A percentile compares a stretch with the other conserved stretches of the same genome.
Conservation (phyloP, 2,329 filamentous ascomycete species). For the Scolecobasidium constrictum region DNA sequence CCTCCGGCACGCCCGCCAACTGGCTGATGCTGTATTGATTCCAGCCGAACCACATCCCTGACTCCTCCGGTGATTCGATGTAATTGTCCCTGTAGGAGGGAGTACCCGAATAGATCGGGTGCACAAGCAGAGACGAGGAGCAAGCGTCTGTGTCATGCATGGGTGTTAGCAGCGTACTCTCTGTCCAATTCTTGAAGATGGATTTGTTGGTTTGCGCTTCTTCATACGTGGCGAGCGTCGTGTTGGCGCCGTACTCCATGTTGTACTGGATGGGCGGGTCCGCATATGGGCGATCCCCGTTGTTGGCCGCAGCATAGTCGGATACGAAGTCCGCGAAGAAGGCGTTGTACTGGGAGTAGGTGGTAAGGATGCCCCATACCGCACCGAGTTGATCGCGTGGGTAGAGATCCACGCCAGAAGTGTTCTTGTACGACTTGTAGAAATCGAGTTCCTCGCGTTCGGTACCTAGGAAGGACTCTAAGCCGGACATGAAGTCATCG, state of each 20-base stretch:
- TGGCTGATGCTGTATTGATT: slow-evolving; percentile 1
- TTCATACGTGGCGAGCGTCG: neutral
- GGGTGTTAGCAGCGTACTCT: neutral
- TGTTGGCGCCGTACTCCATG: neutral
- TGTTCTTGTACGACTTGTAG: slow-evolving; percentile 1
- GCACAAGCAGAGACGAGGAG: neutral
- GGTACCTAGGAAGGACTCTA: neutral
- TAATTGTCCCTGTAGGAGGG: neutral
- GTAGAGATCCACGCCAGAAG: neutral
- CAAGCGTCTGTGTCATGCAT: neutral
- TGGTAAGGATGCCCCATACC: neutral
- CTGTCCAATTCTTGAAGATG: slow-evolving; percentile 1
- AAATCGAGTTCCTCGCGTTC: neutral
- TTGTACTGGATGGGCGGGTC: neutral
- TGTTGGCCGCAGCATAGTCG: neutral
- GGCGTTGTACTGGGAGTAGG: neutral
- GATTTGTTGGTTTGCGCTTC: neutral
- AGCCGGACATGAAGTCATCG: neutral
- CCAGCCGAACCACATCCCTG: neutral
- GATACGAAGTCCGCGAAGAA: neutral
- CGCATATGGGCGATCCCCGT: neutral
- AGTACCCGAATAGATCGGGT: neutral
- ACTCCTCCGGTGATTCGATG: neutral
- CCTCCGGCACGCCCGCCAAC: slow-evolving; percentile 3
- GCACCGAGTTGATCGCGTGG: neutral